Conservation (phyloP, 2,329 filamentous ascomycete genomes). For the Trichophyton simii region DNA sequence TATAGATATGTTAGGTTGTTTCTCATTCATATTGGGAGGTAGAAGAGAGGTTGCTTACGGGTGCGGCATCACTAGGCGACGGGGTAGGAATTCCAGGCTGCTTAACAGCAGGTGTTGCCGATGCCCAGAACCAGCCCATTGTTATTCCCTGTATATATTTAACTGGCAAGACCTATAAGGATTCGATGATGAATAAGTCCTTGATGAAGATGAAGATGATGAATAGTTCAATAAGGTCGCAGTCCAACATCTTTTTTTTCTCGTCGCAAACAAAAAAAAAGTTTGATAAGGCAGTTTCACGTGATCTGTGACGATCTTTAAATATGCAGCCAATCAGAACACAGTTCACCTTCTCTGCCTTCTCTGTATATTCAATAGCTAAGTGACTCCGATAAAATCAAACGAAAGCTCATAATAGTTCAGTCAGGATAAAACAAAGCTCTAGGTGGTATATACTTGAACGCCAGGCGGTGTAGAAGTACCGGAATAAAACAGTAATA, state of each 20-base stretch:
- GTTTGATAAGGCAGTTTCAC: background rate
- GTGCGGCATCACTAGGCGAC: background rate
- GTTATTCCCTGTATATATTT: constrained; percentile 8
- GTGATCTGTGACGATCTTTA: background rate
- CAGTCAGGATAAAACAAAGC: background rate
- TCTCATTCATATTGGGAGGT: background rate
- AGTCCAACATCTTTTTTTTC: background rate
- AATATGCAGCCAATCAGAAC: background rate
- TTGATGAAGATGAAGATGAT: background rate
- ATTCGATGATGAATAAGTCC: background rate
- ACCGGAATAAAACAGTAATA: background rate
- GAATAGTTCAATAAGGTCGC: background rate
- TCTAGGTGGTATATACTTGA: constrained; percentile 2
- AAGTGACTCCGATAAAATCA: background rate
- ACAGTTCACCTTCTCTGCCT: background rate
- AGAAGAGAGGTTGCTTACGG: constrained; percentile 9
- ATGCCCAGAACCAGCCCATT: constrained; percentile 64
- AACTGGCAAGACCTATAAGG: background rate
- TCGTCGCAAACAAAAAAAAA: background rate
- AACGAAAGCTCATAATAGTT: background rate
- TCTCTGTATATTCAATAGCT: background rate
- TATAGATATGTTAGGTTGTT: constrained; percentile 7
- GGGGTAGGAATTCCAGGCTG: constrained; percentile 24
- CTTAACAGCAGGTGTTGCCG: constrained; percentile 39
- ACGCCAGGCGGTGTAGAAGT: background rate